phyloP scores from a whole-genome alignment of 225 moss, liverwort and hornwort genomes.

The Polytrichum formosum region DNA sequence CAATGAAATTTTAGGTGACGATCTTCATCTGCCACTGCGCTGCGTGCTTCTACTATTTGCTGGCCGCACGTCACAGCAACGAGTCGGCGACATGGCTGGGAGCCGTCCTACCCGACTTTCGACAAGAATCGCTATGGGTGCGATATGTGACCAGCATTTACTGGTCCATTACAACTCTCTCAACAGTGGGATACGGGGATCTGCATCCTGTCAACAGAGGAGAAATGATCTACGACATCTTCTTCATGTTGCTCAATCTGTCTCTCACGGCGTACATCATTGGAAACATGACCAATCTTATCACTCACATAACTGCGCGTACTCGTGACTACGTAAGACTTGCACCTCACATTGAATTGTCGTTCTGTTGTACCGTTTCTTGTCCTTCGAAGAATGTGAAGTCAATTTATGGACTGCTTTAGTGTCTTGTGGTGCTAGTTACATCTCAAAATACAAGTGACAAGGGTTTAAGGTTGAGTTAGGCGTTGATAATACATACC shows the following conservation, averaged over 20 bases:
- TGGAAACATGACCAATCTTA: slow-evolving; percentile 66
- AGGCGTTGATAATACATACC: no score
- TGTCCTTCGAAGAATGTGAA: no score
- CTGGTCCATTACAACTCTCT: slow-evolving; percentile 88
- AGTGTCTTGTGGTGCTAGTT: no score
- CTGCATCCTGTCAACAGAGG: slow-evolving; percentile 82
- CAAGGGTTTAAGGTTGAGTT: no score
- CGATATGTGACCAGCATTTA: slow-evolving; percentile 77
- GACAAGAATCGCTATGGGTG: slow-evolving; percentile 35
- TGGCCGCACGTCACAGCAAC: slow-evolving; percentile 59
- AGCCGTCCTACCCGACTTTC: slow-evolving; percentile 49
- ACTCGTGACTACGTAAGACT: slow-evolving; percentile 50
- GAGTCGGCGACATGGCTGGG: slow-evolving; percentile 69
- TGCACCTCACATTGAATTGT: no score
- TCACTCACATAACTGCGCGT: slow-evolving; percentile 47
- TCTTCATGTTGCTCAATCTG: slow-evolving; percentile 81
- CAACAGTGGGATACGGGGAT: slow-evolving; percentile 92
- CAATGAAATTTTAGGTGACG: slow-evolving; percentile 51
- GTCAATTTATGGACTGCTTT: no score
- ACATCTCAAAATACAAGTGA: no score
- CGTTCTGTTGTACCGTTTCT: no score
- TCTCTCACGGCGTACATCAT: slow-evolving; percentile 56
- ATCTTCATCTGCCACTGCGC: slow-evolving; percentile 83
- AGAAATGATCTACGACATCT: slow-evolving; percentile 81
- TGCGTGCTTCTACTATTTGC: slow-evolving; percentile 77